Conservation (phyloP, 1,139 yeast genomes). For the Magnusiomyces magnusii region DNA sequence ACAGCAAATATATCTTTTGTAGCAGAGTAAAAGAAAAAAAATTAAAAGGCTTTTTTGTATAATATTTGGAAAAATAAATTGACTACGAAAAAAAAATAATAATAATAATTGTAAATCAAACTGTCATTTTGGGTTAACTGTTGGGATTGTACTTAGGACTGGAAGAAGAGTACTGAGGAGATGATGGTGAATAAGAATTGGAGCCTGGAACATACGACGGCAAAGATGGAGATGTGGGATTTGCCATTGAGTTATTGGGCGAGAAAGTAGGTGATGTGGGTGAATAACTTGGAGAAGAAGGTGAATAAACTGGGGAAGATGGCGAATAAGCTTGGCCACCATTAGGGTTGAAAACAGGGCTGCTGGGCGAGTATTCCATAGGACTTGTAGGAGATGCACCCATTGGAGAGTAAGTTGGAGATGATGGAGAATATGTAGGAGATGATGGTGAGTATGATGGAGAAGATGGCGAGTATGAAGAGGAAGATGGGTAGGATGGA, state of each 20-base stretch:
- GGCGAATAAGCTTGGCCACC: slow-evolving; percentile 49
- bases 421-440: slow-evolving; percentile 60
- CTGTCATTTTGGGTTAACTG: neutral
- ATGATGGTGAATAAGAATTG: slow-evolving; percentile 58
- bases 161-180: slow-evolving; percentile 56
- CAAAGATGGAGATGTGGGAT: slow-evolving; percentile 50
- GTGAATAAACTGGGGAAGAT: slow-evolving; percentile 67
- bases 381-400: slow-evolving; percentile 74
- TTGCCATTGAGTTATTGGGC: slow-evolving; percentile 56
- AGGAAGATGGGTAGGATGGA: slow-evolving; percentile 60
- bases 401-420: slow-evolving; percentile 66
- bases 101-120: neutral
- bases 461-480: slow-evolving; percentile 61
- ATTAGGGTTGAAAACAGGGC: slow-evolving; percentile 52
- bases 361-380: slow-evolving; percentile 48
- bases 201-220: slow-evolving; percentile 63
- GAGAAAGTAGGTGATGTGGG: slow-evolving; percentile 57
- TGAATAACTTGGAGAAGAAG: slow-evolving; percentile 55
- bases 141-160: slow-evolving; percentile 1
- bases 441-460: slow-evolving; percentile 65
- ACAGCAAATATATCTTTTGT: too few species aligned
- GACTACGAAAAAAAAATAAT: too few species aligned
- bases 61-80: too few species aligned
- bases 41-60: too few species aligned
- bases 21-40: too few species aligned